Evolutionary conservation across 805 yeast genomes (phyloP).

Genomic region (Candida nemodendra): DNA sequence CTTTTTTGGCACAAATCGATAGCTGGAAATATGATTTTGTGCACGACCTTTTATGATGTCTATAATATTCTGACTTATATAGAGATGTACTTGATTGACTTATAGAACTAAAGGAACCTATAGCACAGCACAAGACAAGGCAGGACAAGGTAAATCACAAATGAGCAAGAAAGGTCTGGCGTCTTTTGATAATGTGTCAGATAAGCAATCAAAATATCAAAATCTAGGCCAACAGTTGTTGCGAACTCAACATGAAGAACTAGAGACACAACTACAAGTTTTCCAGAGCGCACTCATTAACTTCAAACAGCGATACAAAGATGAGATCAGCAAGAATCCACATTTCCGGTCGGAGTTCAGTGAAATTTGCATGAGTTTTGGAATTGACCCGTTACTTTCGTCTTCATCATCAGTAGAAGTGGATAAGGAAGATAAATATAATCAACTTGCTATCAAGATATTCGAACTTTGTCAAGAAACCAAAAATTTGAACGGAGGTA

Average conservation of each 20-base stretch:
- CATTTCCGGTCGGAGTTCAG: conserved; percentile 71
- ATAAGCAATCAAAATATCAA: conserved; percentile 39
- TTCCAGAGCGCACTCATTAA: conserved; percentile 76
- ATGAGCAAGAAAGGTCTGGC: conserved; percentile 30
- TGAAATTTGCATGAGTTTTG: conserved; percentile 72
- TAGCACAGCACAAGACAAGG: too few species aligned
- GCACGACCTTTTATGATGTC: background rate
- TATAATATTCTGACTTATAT: too few species aligned
- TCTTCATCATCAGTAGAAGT: conserved; percentile 28
- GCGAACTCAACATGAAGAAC: conserved; percentile 55
- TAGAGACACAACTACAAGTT: conserved; percentile 68
- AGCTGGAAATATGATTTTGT: background rate
- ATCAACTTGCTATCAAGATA: conserved; percentile 68
- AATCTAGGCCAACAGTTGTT: conserved; percentile 50
- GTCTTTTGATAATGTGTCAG: conserved; percentile 25
- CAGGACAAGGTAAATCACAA: too few species aligned
- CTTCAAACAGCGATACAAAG: conserved; percentile 70
- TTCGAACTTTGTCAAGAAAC: conserved; percentile 76
- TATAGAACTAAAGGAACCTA: too few species aligned
- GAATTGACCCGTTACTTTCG: conserved; percentile 74
- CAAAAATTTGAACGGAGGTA: conserved; percentile 76
- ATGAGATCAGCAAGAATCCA: conserved; percentile 61
- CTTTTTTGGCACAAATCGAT: background rate
- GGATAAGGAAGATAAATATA: conserved; percentile 51
- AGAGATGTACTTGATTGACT: too few species aligned